Evolutionary conservation across 2,329 filamentous ascomycete genomes (phyloP).

Genomic region (Ceratocystis ficicola): DNA sequence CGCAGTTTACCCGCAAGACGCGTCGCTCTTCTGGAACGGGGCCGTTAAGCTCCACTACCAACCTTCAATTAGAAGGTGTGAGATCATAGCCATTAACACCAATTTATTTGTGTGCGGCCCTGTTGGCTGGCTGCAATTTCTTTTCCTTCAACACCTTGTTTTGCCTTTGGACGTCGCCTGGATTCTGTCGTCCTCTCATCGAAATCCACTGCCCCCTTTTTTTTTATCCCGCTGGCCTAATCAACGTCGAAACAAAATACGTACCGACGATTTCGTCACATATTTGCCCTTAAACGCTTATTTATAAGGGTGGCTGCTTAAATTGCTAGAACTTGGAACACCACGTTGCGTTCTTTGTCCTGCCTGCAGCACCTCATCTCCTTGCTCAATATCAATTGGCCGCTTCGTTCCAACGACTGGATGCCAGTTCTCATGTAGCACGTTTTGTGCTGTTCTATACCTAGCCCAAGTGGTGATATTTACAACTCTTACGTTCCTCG

Average conservation of each 20-base stretch:
- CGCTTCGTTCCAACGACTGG: background rate
- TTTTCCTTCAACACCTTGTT: background rate
- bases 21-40: background rate
- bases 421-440: conserved; percentile 4
- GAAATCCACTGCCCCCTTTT: background rate
- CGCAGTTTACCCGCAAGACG: conserved; percentile 1
- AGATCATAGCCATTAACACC: background rate
- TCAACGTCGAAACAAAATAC: background rate
- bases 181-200: background rate
- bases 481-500: background rate
- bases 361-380: background rate
- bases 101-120: background rate
- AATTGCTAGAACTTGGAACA: background rate
- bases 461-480: background rate
- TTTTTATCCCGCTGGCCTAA: background rate
- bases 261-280: background rate
- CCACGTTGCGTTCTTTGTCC: background rate
- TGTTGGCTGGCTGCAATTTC: background rate
- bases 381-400: background rate
- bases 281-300: background rate
- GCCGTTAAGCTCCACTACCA: background rate
- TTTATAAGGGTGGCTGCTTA: background rate
- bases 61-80: conserved; percentile 11
- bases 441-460: background rate
- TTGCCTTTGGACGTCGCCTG: background rate